Evolutionary conservation across 345 rosid genomes (phyloP), one percentile per base, ranked within the genome.

Genomic region (Citrus sp.): DNA sequence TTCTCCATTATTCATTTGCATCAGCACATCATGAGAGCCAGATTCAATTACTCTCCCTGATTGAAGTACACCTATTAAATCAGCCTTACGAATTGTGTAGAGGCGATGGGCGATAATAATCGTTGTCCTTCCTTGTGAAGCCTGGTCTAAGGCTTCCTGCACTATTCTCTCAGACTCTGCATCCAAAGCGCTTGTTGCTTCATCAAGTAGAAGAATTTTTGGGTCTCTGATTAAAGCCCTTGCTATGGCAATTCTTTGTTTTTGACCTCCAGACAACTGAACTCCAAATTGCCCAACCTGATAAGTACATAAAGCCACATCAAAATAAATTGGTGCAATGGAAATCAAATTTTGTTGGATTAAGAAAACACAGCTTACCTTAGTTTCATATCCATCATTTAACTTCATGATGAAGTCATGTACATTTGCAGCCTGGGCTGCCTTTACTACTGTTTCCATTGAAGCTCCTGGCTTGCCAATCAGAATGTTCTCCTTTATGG

Each of bases 171-270:
- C 90, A 6, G 88, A 86, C 34, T 82, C 79, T 69, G 87, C 78
- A 83, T 90, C 93, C 72, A 87, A 56, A 7, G 92, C 90, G 32
- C 93, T 90, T 13, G 90, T 84, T 54, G 86, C 84, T 76, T 82
- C 87, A 54, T 84, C 84, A 10, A 87, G 86, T n/a, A 89, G 81
- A 51, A 88, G 86, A 25, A 88, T 83, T 72, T 76, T 90, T 16
- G 89, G 91, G 78, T 85, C 84, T 69, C 86, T 72, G 51, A 88
- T 80, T 70, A 90, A 80, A n/a, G 93, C 93, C 70, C 90, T 84
- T 38, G 91, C 93, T 75, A 88, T 88, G 2, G 93, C 89, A 54
- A 88, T 85, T 85, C 86, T 83, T 79, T 90, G 93, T 81, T 90
- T 90, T 58, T 88, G 88, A 51, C 93, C 91, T 25, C 91, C 88